Percentiles rank a stretch among this genome's conserved stretches.
phyloP scores from a whole-genome alignment of 179 eudicot species.

The Vitellaria paradoxa region DNA sequence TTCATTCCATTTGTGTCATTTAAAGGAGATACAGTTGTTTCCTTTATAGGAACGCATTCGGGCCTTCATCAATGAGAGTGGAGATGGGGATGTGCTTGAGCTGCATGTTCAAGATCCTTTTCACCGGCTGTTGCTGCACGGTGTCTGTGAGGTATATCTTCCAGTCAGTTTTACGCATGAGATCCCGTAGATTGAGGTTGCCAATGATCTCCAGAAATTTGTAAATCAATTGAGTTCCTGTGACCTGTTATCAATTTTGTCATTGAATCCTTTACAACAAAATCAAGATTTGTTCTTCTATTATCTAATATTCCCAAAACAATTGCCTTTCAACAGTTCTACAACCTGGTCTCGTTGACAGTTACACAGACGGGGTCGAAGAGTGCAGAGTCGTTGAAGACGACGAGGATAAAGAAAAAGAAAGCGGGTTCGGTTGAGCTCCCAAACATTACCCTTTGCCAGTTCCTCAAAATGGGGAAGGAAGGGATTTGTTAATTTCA shows the following conservation, averaged over 20 bases:
- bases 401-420: slow-evolving; percentile 72
- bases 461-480: slow-evolving; percentile 78
- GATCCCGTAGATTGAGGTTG: background rate
- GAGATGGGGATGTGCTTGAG: slow-evolving; percentile 50
- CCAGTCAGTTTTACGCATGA: background rate
- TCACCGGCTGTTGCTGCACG: slow-evolving; percentile 88
- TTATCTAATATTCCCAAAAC: background rate
- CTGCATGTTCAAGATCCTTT: slow-evolving; percentile 84
- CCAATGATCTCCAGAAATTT: too few relatives aligned
- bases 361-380: slow-evolving; percentile 24
- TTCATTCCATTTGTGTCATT: background rate
- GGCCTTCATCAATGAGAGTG: slow-evolving; percentile 52
- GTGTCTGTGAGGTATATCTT: slow-evolving; percentile 83
- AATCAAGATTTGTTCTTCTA: too few relatives aligned
- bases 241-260: too few relatives aligned
- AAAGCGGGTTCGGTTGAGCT: slow-evolving; percentile 40
- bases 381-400: slow-evolving; percentile 54
- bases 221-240: too few relatives aligned
- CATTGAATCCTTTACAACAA: too few relatives aligned
- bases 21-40: background rate
- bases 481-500: slow-evolving; percentile 55
- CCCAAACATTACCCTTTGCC: slow-evolving; percentile 71
- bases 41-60: slow-evolving; percentile 59
- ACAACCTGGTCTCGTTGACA: slow-evolving; percentile 67
- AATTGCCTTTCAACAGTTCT: slow-evolving; percentile 54